Conservation (phyloP, 2,329 filamentous ascomycete genomes). For the Aspergillus arachidicola region DNA sequence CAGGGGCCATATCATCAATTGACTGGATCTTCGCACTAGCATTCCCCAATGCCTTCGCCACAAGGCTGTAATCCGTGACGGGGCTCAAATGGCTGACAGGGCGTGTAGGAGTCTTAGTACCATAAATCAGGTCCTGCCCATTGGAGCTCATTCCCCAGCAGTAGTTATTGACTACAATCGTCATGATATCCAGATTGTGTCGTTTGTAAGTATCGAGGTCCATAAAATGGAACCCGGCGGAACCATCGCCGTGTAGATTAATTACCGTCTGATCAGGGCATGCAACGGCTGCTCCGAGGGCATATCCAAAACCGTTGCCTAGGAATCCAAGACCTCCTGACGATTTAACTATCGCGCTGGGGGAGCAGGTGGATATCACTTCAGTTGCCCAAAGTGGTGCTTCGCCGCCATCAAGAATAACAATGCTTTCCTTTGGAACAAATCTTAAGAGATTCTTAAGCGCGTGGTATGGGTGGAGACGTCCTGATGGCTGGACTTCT, state of each 20-base stretch:
- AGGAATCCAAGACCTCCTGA: not conserved
- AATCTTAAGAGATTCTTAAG: not conserved
- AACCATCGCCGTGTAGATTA: not conserved
- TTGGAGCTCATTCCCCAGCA: not conserved
- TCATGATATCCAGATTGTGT: not conserved
- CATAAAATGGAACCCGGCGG: not conserved
- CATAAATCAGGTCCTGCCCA: not conserved
- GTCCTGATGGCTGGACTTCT: not conserved
- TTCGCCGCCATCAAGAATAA: not conserved
- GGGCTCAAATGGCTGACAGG: not conserved
- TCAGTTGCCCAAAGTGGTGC: not conserved
- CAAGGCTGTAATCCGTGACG: not conserved
- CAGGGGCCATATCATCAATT: not conserved
- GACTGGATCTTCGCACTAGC: not conserved
- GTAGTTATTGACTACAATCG: not conserved
- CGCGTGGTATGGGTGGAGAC: not conserved
- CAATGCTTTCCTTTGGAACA: not conserved
- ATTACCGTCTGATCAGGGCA: not conserved
- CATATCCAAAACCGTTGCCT: not conserved
- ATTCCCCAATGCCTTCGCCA: not conserved
- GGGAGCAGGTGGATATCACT: not conserved
- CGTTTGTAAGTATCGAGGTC: not conserved
- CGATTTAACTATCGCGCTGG: not conserved
- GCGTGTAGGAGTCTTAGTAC: not conserved
- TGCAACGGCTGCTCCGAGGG: not conserved